Evolutionary conservation across 2,329 filamentous ascomycete species (phyloP), one percentile per base, ranked within the genome.

Genomic region (Didymella keratinophila): DNA sequence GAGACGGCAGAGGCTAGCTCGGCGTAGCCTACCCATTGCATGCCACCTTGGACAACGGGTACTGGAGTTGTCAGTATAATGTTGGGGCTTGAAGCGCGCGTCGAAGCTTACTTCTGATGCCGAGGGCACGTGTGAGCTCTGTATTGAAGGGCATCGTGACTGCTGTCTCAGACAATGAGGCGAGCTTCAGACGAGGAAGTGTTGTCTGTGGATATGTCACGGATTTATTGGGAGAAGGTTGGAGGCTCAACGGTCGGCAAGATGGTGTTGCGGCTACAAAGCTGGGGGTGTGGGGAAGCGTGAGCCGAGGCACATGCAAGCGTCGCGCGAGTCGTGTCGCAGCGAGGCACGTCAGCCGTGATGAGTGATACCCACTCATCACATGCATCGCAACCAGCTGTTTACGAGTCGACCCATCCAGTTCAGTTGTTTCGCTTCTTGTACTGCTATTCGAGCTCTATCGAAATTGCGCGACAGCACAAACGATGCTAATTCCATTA

Each of bases 11-110:
- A 84, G 62, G 90, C 90, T 67, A 93, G 82, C 76, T 92, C 89
- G 49, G 91, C 91, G 70, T 91, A 92, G 58, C 91, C 91, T 63
- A 93, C 87, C 84, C 91, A 89, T 86, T 92, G 88, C 91, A 95
- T 94, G 71, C 91, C 91, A 75, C 91, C 91, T 78, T 95, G 91
- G 58, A 95, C 89, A 61, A 95, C 82, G 69, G 91, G 91, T 65
- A 94, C 89, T 91, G 68, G 9, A 37, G 25, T 11, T 77, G 61
- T 84, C 73, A 69, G 85, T 86, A 30, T 37, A 30, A 25, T 39
- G 21, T 8, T 18, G n/a, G n/a, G 32, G 54, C 37, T 46, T 18
- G 14, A 16, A 18, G 27, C 18, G 11, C 11, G 3, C 12, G 30
- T 39, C 28, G 23, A 43, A 44, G 62, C 64, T 58, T 43, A 73